phyloP scores from a whole-genome alignment of 805 yeast genomes.

The Barnettozyma pratensis region DNA sequence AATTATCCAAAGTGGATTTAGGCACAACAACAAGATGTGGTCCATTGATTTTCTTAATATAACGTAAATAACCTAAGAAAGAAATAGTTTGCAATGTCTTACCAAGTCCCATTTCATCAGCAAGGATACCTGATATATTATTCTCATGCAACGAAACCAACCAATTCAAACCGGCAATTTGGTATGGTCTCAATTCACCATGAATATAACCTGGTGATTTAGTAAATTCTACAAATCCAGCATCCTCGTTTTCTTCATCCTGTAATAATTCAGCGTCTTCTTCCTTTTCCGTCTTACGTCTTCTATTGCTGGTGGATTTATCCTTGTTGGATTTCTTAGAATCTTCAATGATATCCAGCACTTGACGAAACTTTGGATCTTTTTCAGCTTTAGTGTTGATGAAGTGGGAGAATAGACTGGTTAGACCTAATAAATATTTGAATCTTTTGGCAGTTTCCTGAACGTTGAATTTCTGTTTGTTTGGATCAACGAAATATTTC shows the following conservation, averaged over 20 bases:
- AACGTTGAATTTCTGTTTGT: constrained; percentile 40
- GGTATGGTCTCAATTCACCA: constrained; percentile 68
- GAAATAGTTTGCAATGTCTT: constrained; percentile 79
- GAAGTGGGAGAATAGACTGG: constrained; percentile 64
- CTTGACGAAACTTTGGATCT: constrained; percentile 51
- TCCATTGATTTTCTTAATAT: constrained; percentile 52
- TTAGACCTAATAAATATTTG: constrained; percentile 58
- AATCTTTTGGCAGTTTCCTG: constrained; percentile 62
- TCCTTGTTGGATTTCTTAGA: constrained; percentile 15
- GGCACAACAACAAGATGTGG: constrained; percentile 78
- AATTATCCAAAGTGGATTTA: constrained; percentile 74
- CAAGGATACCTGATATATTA: constrained; percentile 68
- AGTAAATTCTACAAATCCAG: constrained; percentile 58
- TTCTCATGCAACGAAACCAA: constrained; percentile 61
- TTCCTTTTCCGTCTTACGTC: constrained; percentile 71
- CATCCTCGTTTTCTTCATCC: constrained; percentile 40
- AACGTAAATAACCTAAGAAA: constrained; percentile 60
- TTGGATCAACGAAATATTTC: constrained; percentile 31
- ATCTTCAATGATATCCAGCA: constrained; percentile 38
- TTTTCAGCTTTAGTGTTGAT: constrained; percentile 58
- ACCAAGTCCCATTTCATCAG: constrained; percentile 86
- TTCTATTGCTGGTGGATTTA: constrained; percentile 34
- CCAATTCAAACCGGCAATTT: constrained; percentile 81
- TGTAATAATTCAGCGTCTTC: constrained; percentile 73
- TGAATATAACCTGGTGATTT: constrained; percentile 75